Conservation (phyloP, 306 rosid species). For the Coriaria nepalensis region DNA sequence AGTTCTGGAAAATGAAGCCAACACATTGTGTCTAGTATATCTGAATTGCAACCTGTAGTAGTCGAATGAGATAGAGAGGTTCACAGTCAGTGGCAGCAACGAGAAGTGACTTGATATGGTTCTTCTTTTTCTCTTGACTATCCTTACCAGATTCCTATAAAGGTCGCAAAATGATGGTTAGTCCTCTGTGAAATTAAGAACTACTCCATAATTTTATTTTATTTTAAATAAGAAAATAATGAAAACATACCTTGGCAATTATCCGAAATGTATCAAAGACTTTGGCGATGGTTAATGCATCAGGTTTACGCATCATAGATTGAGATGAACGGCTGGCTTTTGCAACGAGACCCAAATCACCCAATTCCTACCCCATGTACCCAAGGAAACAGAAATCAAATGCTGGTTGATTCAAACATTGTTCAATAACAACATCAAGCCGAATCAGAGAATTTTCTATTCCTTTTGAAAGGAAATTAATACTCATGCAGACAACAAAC, state of each 20-base stretch:
- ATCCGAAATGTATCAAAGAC: conserved; percentile 61
- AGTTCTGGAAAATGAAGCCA: conserved; percentile 12
- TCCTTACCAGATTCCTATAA: conserved; percentile 87
- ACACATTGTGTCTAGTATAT: conserved; percentile 13
- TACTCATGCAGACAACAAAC: no score
- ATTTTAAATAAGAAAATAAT: neutral
- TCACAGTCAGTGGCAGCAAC: conserved; percentile 91
- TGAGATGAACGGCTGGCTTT: conserved; percentile 70
- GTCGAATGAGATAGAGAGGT: conserved; percentile 70
- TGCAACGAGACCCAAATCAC: conserved; percentile 87
- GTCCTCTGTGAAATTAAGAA: conserved; percentile 1
- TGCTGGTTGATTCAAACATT: neutral
- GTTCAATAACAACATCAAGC: neutral
- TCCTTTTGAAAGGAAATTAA: no score
- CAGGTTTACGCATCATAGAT: conserved; percentile 73
- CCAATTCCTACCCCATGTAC: conserved; percentile 36
- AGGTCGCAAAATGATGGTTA: conserved; percentile 13
- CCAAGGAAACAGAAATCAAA: conserved; percentile 5
- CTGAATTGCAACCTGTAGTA: conserved; percentile 59
- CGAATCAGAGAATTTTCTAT: no score
- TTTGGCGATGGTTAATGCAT: conserved; percentile 55
- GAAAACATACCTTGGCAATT: conserved; percentile 57
- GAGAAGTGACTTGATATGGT: conserved; percentile 73
- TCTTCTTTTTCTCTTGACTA: conserved; percentile 87
- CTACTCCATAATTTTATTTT: neutral